Evolutionary conservation across 345 rosid species (phyloP), one percentile per base, ranked within the genome.

Genomic region (Eucalyptus paniculata): DNA sequence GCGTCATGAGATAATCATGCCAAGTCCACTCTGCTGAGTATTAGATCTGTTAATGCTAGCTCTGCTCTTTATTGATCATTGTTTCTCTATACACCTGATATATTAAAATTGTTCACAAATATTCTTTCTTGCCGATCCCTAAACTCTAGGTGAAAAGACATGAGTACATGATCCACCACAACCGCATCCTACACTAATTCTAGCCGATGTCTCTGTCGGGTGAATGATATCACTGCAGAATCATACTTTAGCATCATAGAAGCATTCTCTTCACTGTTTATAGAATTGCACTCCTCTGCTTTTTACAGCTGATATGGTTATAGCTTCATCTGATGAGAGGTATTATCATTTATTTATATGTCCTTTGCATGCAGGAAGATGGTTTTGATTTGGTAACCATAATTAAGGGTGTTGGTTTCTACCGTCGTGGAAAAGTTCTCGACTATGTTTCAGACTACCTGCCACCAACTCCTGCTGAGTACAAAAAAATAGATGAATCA

Each of bases 361-460:
- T 56, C 62, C 62, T 56, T 50, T 45, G n/a, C 49, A 34, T 72
- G 32, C 93, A 96, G 98, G 98, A 95, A 90, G 94, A 94, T 83
- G 93, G 89, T 28, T 85, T 95, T 65, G 94, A 94, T 92, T 88
- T 95, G 85, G 90, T 88, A 21, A 92, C 91, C 19, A 88, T 89
- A 87, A 87, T 95, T 89, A 94, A 93, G 93, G 90, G 93, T 24
- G 88, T 91, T 86, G 86, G 90, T 89, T 94, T 92, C 89, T 96
- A 94, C 91, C 97, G 98, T 86, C 93, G 90, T 87, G 95, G 95
- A 88, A 92, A 91, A 87, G 72, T 18, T 90, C 91, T 86, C 53
- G 92, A 95, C 90, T 80, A 90, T 83, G 89, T 93, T 67, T 88
- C 91, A 13, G 97, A 96, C 94, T 96, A 91, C 91, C 83, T 94